Evolutionary conservation across 495 filamentous ascomycete genomes (phyloP), one percentile per base, ranked within the genome.

Genomic region (Hypoxylon trugodes): DNA sequence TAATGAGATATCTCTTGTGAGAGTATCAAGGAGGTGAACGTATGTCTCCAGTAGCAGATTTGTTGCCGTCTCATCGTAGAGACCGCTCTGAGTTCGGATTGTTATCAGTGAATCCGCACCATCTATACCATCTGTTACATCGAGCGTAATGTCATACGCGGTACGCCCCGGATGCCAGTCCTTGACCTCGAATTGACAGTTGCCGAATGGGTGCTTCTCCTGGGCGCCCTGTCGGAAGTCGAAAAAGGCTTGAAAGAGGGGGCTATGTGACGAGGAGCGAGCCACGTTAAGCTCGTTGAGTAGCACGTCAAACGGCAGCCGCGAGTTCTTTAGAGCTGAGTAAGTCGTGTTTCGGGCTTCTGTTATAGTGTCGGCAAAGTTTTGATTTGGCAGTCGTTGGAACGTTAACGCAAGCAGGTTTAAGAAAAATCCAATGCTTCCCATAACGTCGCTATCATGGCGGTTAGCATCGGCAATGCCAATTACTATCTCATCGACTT

Each of bases 371-470:
- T 66, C 32, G 2, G 7, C 37, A 16, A 76, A 76, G 0, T 10
- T 32, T 6, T 46, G 13, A 6, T 13, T 32, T 12, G 10, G 0
- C 4, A 24, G 22, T 1, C 22, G 32, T 6, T 24, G 56, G 65
- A 82, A 76, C 1, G 69, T 70, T 2, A 85, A 25, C 0, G 84
- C 73, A 0, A 87, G 69, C 1, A 84, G 51, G 47, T 87, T 85
- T 6, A 84, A 38, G 28, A 73, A 80, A 24, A 75, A 49, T 6
- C 85, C 79, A 12, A 86, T 60, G 9, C 53, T 78, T 3, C 57
- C 46, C n/a, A 71, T 26, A 0, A 76, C 22, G 4, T 56, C 33
- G 12, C 8, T 38, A 1, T 73, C 62, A 2, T 6, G 61, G 4
- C 81, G 72, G 13, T 69, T 66, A 1, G 68, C 73, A 41, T 80